These are phyloP conservation scores for Pseudogymnoascus verrucosus DNA, from an alignment of 2,329 filamentous ascomycete genomes.

Conservation along the genomic window DNA sequence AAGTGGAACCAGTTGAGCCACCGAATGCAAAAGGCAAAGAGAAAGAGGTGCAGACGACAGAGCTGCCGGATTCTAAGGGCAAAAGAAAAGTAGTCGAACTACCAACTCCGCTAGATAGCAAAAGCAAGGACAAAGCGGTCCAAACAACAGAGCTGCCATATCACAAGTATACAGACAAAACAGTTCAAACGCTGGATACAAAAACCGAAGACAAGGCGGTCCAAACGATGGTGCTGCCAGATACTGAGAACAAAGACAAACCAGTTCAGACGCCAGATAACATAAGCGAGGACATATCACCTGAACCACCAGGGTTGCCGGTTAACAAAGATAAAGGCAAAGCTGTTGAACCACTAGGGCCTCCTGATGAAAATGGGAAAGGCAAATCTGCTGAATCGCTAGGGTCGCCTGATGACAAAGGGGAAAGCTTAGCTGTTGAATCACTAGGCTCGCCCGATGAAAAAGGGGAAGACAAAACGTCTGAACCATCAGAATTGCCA, in stretches of 20 bases:
- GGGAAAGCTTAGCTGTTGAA: not conserved
- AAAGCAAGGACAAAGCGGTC: not conserved
- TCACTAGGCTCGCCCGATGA: not conserved
- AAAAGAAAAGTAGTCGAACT: too few relatives aligned
- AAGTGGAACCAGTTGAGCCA: not conserved
- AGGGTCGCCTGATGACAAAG: not conserved
- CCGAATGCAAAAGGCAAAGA: not conserved
- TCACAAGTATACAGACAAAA: not conserved
- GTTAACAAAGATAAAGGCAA: not conserved
- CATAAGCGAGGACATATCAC: not conserved
- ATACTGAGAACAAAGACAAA: not conserved
- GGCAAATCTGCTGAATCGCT: not conserved
- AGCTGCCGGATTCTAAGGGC: not conserved
- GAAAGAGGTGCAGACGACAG: not conserved
- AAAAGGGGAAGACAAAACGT: not conserved
- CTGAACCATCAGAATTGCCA: not conserved
- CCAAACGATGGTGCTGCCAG: not conserved
- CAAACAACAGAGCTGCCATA: not conserved
- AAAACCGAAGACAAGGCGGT: not conserved
- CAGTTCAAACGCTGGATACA: not conserved
- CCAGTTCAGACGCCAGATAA: not conserved
- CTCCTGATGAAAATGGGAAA: not conserved
- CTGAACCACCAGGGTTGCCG: not conserved
- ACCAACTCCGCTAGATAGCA: too few relatives aligned
- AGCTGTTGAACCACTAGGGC: not conserved